Evolutionary conservation across 139 green algal genomes (phyloP).

Genomic region (Chlorella sorokiniana): DNA sequence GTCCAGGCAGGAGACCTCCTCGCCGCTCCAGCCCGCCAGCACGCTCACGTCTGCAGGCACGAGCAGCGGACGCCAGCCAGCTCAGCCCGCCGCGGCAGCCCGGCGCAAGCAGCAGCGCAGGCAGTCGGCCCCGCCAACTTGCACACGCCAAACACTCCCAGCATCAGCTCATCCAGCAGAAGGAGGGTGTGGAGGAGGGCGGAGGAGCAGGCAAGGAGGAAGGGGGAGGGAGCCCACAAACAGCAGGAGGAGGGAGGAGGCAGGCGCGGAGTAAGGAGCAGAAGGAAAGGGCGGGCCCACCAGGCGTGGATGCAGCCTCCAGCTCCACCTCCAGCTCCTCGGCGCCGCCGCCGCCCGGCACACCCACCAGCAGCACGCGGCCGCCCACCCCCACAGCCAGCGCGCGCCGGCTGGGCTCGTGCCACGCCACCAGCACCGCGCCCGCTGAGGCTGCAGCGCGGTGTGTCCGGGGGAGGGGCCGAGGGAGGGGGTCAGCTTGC

Average conservation of each 20-base stretch:
- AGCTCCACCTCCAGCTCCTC: slow-evolving; percentile 18
- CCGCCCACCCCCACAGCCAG: slow-evolving; percentile 50
- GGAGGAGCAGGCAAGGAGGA: background rate
- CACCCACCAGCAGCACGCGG: slow-evolving; percentile 44
- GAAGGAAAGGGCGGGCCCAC: too few species aligned
- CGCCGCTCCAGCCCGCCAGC: slow-evolving; percentile 17
- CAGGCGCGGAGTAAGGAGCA: too few species aligned
- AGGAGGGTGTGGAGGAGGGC: background rate
- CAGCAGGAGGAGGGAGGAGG: too few species aligned
- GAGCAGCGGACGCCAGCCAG: background rate
- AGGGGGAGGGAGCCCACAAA: background rate
- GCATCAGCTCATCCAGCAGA: too few species aligned
- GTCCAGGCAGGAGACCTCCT: slow-evolving; percentile 44
- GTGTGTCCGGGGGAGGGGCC: background rate
- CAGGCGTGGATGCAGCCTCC: background rate
- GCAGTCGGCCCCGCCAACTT: background rate
- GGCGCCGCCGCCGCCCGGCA: background rate
- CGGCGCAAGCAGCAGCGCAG: background rate
- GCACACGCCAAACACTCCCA: background rate
- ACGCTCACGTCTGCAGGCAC: background rate
- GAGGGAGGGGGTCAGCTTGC: background rate
- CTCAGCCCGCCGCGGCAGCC: too few species aligned
- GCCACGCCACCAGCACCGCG: slow-evolving; percentile 23
- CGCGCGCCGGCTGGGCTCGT: slow-evolving; percentile 38
- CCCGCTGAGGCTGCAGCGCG: background rate